Percentiles rank a stretch among this genome's conserved stretches.
These are phyloP conservation scores for Sporisorium graminicola DNA, from an alignment of 1,284 basidiomycete genomes.

Conservation along the genomic window DNA sequence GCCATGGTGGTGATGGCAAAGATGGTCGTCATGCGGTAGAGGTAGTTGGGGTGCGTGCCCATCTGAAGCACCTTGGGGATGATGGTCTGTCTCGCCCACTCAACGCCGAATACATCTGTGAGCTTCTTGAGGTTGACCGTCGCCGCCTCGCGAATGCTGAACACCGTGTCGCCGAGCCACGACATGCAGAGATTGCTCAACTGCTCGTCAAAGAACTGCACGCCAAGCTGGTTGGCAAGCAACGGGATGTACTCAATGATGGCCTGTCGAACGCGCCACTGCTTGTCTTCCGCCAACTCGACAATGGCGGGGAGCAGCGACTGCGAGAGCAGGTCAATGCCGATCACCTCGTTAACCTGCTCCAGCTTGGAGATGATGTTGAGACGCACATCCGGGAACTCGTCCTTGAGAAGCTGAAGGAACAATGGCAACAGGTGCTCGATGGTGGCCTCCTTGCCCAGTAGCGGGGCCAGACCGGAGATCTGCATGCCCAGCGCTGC, in stretches of 20 bases:
- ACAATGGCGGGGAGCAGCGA: slow-evolving; percentile 97
- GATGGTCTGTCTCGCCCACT: slow-evolving; percentile 94
- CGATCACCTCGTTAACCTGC: slow-evolving; percentile 95
- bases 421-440: slow-evolving; percentile 97
- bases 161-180: slow-evolving; percentile 98
- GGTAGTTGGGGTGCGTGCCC: slow-evolving; percentile 96
- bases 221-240: slow-evolving; percentile 94
- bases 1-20: slow-evolving; percentile 98
- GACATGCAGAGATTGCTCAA: slow-evolving; percentile 97
- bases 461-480: slow-evolving; percentile 93
- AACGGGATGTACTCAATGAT: slow-evolving; percentile 99
- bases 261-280: slow-evolving; percentile 98
- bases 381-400: slow-evolving; percentile 96
- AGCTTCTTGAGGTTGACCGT: slow-evolving; percentile 97
- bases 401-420: slow-evolving; percentile 95
- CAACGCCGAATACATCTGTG: slow-evolving; percentile 98
- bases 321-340: slow-evolving; percentile 94
- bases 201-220: slow-evolving; percentile 97
- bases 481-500: slow-evolving; percentile 97
- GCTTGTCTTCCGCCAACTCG: slow-evolving; percentile 98
- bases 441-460: slow-evolving; percentile 93
- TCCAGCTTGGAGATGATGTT: slow-evolving; percentile 99
- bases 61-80: slow-evolving; percentile 98
- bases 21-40: slow-evolving; percentile 98
- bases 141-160: slow-evolving; percentile 96